Base-by-base conservation (phyloP, 208 protist genomes). In the Acanthamoeba rhysodes region DNA sequence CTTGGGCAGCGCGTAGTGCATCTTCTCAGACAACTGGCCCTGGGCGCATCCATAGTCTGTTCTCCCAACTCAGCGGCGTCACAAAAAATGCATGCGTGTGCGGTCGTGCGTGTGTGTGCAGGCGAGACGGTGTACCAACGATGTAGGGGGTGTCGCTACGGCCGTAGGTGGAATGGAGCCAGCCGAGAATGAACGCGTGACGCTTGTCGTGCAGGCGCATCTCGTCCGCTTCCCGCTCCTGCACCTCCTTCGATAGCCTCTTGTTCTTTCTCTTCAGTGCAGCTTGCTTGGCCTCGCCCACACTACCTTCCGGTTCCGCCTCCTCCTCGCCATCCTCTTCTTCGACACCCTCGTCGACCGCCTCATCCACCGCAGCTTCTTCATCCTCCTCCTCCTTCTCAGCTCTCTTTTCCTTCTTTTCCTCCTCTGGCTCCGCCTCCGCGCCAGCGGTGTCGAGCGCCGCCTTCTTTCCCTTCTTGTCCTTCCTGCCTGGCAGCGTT, bases 1-100 rank as follows among this genome's bases (percentile, higher is more conserved):
- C 74, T 84, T 84, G 74, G 74, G 74, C 18, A 84, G 74, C 8
- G 41, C 27, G 20, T 84, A n/a, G 27, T 84, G 34, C 74, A 84
- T 50, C 74, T 84, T 84, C 74, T 84, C 74, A 7, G 74, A 84
- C 41, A 84, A 41, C n/a, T n/a, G 20, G 20, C 74, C 74, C 74
- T 84, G 74, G 4, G 74, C 74, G 41, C 74, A 84, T 3, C 74
- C 74, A n/a, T 84, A 84, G 41, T 84, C 74, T 84, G 34, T 22
- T 29, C 59, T 0, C 59, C 7, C 59, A 24, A 18, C 0, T 29
- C 20, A 22, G 59, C 53, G 53, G 53, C 53, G 16, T 57, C 53
- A 57, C 53, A 18, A 57, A 6, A 2, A 3, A n/a, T n/a, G 29
- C n/a, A n/a, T 48, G 1, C 3, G 70, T 78, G 70, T 34, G n/a